These are phyloP conservation scores for Polygonum maritimum DNA, from an alignment of 148 eudicot genomes.

Conservation along the genomic window DNA sequence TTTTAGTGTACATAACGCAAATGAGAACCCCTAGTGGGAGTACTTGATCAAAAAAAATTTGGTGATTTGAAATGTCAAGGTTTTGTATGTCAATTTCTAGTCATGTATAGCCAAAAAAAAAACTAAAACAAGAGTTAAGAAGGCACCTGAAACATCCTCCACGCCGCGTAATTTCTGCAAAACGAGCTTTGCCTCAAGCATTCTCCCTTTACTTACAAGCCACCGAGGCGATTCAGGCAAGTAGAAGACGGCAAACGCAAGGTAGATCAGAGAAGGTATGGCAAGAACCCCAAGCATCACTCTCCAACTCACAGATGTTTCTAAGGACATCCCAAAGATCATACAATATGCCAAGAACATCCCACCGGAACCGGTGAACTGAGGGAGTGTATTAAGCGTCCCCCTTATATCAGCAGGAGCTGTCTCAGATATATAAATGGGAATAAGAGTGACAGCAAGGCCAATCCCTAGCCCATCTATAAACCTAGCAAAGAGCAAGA, in stretches of 20 bases:
- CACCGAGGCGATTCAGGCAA: conserved; percentile 95
- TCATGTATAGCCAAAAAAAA: background rate
- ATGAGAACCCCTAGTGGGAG: background rate
- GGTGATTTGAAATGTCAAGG: background rate
- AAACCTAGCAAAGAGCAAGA: conserved; percentile 71
- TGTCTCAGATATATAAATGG: conserved; percentile 86
- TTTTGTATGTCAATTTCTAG: background rate
- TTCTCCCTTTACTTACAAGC: conserved; percentile 92
- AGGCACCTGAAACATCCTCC: conserved; percentile 72
- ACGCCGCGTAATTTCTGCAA: conserved; percentile 67
- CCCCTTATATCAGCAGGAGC: conserved; percentile 92
- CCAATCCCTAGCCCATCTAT: conserved; percentile 91
- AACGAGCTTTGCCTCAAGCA: conserved; percentile 81
- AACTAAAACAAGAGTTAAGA: background rate
- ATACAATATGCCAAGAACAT: conserved; percentile 82
- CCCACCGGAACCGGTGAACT: conserved; percentile 75
- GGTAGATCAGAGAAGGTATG: conserved; percentile 70
- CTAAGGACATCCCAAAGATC: conserved; percentile 77
- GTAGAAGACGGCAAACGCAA: conserved; percentile 44
- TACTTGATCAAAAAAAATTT: background rate
- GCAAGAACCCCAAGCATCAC: conserved; percentile 85
- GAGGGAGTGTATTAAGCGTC: conserved; percentile 74
- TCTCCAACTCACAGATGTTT: conserved; percentile 68
- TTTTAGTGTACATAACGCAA: background rate
- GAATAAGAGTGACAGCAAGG: conserved; percentile 77